phyloP scores from a whole-genome alignment of 2,329 filamentous ascomycete species.

The Elsinoe fawcettii region DNA sequence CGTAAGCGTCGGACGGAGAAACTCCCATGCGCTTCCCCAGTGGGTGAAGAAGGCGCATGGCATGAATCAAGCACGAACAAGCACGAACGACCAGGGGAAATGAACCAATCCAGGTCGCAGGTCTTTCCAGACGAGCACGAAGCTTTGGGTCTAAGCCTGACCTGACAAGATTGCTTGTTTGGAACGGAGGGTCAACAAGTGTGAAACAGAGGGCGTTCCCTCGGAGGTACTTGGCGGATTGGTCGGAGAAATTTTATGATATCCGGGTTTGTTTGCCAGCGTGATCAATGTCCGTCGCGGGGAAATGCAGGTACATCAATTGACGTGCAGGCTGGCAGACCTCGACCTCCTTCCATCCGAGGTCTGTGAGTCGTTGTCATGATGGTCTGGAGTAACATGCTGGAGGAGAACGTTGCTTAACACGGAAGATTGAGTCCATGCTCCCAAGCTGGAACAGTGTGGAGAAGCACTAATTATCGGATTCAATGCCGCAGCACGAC shows the following conservation, averaged over 20 bases:
- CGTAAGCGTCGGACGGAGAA: conserved; percentile 1
- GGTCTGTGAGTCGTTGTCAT: background rate
- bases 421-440: background rate
- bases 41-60: background rate
- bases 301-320: background rate
- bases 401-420: background rate
- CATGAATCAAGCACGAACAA: background rate
- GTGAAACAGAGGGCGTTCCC: background rate
- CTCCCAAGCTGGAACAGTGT: background rate
- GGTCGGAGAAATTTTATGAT: background rate
- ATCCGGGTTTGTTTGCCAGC: background rate
- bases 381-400: background rate
- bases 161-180: conserved; percentile 7
- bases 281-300: background rate
- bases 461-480: background rate
- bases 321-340: background rate
- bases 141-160: conserved; percentile 6
- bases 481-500: background rate
- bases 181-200: background rate
- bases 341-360: background rate
- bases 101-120: background rate
- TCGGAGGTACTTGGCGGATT: conserved; percentile 2
- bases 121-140: conserved; percentile 1
- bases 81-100: background rate
- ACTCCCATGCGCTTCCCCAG: background rate